phyloP scores from a whole-genome alignment of 441 rosid genomes.

The Euphorbia celastroides region DNA sequence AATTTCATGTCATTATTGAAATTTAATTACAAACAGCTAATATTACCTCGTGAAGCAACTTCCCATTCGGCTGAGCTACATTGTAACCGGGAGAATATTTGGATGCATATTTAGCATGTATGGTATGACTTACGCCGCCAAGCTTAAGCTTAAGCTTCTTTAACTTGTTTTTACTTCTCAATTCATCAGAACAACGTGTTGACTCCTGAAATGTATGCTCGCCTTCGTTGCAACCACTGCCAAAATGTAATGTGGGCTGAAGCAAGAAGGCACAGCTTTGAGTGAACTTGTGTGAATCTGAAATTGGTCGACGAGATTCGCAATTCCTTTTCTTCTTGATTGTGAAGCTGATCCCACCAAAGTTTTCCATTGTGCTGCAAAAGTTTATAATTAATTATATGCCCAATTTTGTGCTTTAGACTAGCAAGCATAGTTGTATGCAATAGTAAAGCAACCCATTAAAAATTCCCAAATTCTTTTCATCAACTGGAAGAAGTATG shows the following conservation, averaged over 20 bases:
- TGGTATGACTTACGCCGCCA: constrained; percentile 63
- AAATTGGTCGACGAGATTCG: constrained; percentile 47
- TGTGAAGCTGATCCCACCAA: constrained; percentile 29
- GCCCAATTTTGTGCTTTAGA: constrained; percentile 1
- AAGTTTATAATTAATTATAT: not conserved
- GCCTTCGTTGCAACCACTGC: constrained; percentile 26
- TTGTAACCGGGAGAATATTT: constrained; percentile 23
- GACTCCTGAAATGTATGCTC: constrained; percentile 17
- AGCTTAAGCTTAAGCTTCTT: constrained; percentile 73
- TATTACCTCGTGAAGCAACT: constrained; percentile 22
- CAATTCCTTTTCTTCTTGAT: constrained; percentile 56
- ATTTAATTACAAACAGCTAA: too few relatives aligned
- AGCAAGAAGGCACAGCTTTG: constrained; percentile 22
- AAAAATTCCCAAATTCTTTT: not conserved
- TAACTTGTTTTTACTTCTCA: constrained; percentile 40
- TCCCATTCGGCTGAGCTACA: constrained; percentile 27
- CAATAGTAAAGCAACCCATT: not conserved
- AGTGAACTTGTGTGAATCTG: constrained; percentile 24
- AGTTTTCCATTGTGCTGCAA: constrained; percentile 38
- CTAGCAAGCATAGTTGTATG: not conserved
- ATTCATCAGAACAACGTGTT: constrained; percentile 28
- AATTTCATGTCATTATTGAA: constrained; percentile 2
- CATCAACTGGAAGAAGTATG: not conserved
- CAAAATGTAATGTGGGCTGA: constrained; percentile 25
- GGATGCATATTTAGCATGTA: constrained; percentile 42